Evolutionary conservation across 2,329 filamentous ascomycete genomes (phyloP).

Genomic region (Aspergillus sp.): DNA sequence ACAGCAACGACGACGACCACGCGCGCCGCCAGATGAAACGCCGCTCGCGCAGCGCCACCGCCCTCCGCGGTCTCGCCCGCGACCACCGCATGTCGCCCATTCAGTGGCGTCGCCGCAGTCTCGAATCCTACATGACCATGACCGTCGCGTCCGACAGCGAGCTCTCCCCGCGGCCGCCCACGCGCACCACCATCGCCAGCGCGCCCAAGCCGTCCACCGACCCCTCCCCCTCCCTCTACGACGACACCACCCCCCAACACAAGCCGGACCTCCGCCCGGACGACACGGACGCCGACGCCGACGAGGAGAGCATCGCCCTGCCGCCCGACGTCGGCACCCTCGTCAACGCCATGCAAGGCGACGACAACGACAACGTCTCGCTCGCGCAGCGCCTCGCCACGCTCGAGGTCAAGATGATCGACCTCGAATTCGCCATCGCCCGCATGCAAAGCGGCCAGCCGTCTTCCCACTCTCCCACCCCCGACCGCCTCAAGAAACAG

Average conservation of each 20-base stretch:
- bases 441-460: constrained; percentile 42
- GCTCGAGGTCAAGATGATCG: constrained; percentile 51
- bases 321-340: constrained; percentile 39
- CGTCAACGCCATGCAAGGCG: constrained; percentile 39
- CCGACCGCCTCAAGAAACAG: not conserved
- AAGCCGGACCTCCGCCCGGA: not conserved
- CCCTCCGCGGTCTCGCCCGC: constrained; percentile 34
- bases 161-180: constrained; percentile 25
- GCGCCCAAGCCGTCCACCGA: constrained; percentile 20
- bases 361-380: constrained; percentile 32
- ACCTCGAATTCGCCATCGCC: constrained; percentile 50
- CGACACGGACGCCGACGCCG: constrained; percentile 9
- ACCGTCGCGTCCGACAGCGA: constrained; percentile 31
- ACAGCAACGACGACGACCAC: constrained; percentile 15
- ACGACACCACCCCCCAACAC: constrained; percentile 15
- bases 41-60: constrained; percentile 46
- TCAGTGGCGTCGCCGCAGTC: constrained; percentile 42
- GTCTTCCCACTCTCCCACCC: constrained; percentile 9
- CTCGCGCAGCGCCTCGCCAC: constrained; percentile 50
- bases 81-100: constrained; percentile 40
- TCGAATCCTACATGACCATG: constrained; percentile 37
- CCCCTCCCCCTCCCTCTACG: constrained; percentile 21
- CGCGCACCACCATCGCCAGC: constrained; percentile 29
- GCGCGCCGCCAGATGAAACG: constrained; percentile 32
- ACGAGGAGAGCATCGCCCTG: constrained; percentile 24